Base-by-base conservation (phyloP, 2,329 filamentous ascomycete species). In the Diaporthe sp. region DNA sequence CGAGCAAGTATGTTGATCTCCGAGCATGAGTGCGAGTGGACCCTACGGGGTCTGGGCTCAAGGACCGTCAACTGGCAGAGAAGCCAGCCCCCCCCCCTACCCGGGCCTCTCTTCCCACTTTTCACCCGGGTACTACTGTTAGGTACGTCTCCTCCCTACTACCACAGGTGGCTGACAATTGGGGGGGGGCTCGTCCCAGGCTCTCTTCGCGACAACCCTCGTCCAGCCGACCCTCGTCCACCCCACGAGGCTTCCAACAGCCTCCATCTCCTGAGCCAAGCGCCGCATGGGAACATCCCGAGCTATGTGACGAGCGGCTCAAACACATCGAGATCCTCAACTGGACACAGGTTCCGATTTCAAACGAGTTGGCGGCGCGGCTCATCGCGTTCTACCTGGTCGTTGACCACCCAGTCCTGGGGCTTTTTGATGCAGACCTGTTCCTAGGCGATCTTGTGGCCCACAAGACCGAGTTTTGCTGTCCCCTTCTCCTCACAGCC, bases 391-490 rank as follows among this genome's bases (percentile, higher is more conserved):
- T 75, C 13, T 79, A 77, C 34, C 62, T 79, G 57, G 59, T 55
- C 0, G 75, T 74, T 28, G 76, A 77, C n/a, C 77, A 79, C 25
- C 77, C 77, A 1, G 73, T 75, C 12, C 55, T 78, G 13, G 75
- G 75, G 25, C 49, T 79, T 1, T 79, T 79, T 51, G 77, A 79
- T 57, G 78, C 73, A 42, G 77, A 78, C 53, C 69, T 79, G 25
- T 78, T 79, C 55, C 46, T 79, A n/a, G 73, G 57, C 37, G 78
- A 78, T 65, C 73, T 79, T 28, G 75, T 77, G 13, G 73, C 44
- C 13, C 70, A 53, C 37, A 61, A 71, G n/a, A 65, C 72, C 3
- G 70, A 76, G 28, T 78, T 78, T 53, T 79, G 78, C 75, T 78
- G 75, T 5, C 78, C 74, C 1, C 67, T 79, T 8, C 74, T 79